A percentile compares a stretch with the other conserved stretches of the same genome.
Conservation (phyloP, 2,329 filamentous ascomycete genomes). For the Fonsecaea erecta region DNA sequence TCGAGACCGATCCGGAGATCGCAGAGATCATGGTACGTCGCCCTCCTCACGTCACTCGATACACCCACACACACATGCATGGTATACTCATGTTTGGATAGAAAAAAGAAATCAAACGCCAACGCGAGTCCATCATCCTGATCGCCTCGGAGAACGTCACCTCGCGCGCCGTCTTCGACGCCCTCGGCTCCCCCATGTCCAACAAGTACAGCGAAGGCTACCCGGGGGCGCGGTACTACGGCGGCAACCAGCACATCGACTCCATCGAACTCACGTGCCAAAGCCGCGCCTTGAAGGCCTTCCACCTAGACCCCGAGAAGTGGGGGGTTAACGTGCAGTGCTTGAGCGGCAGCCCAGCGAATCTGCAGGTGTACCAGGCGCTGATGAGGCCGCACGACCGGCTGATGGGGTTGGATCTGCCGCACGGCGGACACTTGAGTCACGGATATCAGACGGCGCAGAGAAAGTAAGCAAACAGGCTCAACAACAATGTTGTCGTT, state of each 20-base stretch:
- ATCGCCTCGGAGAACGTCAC: constrained; percentile 97
- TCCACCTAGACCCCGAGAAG: constrained; percentile 78
- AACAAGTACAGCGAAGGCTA: constrained; percentile 99
- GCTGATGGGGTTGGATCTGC: constrained; percentile 94
- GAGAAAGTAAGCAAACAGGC: constrained; percentile 65
- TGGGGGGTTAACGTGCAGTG: constrained; percentile 98
- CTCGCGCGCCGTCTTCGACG: constrained; percentile 88
- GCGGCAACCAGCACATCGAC: constrained; percentile 95
- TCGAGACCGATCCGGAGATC: constrained; percentile 91
- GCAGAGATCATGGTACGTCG: constrained; percentile 88
- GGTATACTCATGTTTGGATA: constrained; percentile 2
- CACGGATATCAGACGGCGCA: constrained; percentile 97
- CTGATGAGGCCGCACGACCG: constrained; percentile 94
- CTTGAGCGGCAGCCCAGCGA: constrained; percentile 77
- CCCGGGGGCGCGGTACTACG: constrained; percentile 93
- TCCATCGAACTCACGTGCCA: constrained; percentile 88
- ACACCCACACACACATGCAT: background rate
- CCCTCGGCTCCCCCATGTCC: constrained; percentile 91
- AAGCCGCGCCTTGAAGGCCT: constrained; percentile 84
- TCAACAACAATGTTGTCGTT: constrained; percentile 2
- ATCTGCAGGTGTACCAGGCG: constrained; percentile 86
- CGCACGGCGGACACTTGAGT: constrained; percentile 90
- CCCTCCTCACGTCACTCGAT: background rate
- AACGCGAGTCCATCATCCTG: constrained; percentile 98
- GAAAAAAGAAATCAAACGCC: constrained; percentile 83